Conservation (phyloP, 106 monocot genomes). For the Narthecium ossifragum region DNA sequence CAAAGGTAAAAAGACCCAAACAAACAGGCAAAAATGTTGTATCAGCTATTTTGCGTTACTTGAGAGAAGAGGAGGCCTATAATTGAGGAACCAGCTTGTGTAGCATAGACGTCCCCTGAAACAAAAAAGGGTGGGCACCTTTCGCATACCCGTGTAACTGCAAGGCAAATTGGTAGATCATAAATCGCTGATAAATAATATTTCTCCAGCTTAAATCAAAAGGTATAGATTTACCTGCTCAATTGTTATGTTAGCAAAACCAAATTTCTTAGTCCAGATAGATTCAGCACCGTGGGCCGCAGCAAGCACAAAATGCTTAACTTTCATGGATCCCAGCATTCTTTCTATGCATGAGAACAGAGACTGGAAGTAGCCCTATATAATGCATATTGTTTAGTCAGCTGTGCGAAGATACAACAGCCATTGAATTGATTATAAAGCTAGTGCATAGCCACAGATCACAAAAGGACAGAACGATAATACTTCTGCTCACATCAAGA, state of each 20-base stretch:
- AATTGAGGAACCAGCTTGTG: slow-evolving; percentile 33
- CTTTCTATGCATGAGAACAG: slow-evolving; percentile 79
- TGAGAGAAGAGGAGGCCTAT: background rate
- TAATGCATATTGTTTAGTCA: background rate
- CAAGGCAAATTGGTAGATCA: background rate
- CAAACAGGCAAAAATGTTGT: too few relatives aligned
- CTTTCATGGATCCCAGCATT: slow-evolving; percentile 51
- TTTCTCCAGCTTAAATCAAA: background rate
- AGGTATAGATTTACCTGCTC: slow-evolving; percentile 36
- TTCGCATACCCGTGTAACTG: slow-evolving; percentile 30
- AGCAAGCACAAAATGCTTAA: slow-evolving; percentile 86
- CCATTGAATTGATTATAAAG: background rate
- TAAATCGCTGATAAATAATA: background rate
- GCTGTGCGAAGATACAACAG: background rate
- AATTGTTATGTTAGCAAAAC: slow-evolving; percentile 56
- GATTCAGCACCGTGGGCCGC: slow-evolving; percentile 87
- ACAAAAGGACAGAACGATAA: background rate
- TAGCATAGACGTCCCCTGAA: slow-evolving; percentile 44
- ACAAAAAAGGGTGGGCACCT: slow-evolving; percentile 25
- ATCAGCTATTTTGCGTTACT: too few relatives aligned
- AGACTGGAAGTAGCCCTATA: slow-evolving; percentile 84
- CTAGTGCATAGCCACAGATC: background rate
- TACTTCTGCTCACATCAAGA: too few relatives aligned
- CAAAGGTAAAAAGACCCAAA: too few relatives aligned
- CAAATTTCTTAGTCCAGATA: slow-evolving; percentile 89